Base-by-base conservation (phyloP, 176 grass and related monocot genomes). In the Canna indica region DNA sequence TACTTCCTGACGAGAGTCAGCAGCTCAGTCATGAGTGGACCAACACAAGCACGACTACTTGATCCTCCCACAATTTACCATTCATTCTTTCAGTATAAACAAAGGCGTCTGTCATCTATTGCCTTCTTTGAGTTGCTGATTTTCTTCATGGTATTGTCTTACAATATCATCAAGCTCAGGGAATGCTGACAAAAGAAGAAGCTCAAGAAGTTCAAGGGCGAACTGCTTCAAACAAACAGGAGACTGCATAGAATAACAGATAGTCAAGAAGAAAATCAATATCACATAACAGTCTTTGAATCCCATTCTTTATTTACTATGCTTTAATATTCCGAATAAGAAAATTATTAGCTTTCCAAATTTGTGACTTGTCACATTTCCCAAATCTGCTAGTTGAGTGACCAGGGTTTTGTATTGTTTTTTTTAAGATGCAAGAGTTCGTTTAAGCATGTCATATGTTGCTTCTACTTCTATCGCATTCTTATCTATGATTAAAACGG, bases 201-300 rank as follows among this genome's bases (percentile, higher is more conserved):
- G 80, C 84, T 99, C 89, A 46, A 99, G 66, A 67, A 99, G 82
- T 76, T 93, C 94, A 52, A 87, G 83, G 12, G 95, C 81, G 70
- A 99, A 80, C 75, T 90, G 86, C 84, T 90, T 99, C 71, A 99
- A 82, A 64, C 95, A 99, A 78, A 99, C 76, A 16, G 87, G 78
- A 31, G 95, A 99, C 95, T 99, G 94, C 47, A 99, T 0, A 3
- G 22, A 63, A 77, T 26, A 57, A 4, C 44, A 71, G 29, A 38
- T 72, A 54, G 27, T 68, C n/a, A n/a, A n/a, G n/a, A n/a, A n/a
- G n/a, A n/a, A n/a, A n/a, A n/a, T 44, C 22, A 25, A 9, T 42
- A 6, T 32, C 15, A 63, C 13, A 63, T 20, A 33, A 30, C 59
- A 63, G 33, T 33, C 16, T 61, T 4, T 44, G 13, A 63, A 34